Percentiles rank a stretch among this genome's conserved stretches.
phyloP scores from a whole-genome alignment of 1,139 yeast species.

The Protomyces lactucae-debilis region DNA sequence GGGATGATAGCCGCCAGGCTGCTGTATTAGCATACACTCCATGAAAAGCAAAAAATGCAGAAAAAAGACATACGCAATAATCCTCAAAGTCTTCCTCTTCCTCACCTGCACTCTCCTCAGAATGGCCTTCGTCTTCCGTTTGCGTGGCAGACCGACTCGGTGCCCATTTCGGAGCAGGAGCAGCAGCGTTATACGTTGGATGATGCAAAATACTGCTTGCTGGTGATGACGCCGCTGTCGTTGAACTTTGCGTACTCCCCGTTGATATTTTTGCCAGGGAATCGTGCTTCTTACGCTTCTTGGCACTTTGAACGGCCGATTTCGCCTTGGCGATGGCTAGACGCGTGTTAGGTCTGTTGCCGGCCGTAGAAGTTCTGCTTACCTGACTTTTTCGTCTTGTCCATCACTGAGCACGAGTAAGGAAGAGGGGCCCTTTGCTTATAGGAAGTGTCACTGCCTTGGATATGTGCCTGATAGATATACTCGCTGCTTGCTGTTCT shows the following conservation, averaged over 20 bases:
- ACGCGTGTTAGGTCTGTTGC: too few species aligned
- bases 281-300: conserved; percentile 23
- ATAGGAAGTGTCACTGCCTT: too few species aligned
- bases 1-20: conserved; percentile 83
- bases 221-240: neutral
- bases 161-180: neutral
- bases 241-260: neutral
- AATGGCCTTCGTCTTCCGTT: neutral
- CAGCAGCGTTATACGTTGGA: neutral
- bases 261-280: neutral
- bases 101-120: conserved; percentile 13
- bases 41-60: conserved; percentile 28
- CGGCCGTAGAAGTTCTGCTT: neutral
- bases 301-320: conserved; percentile 21
- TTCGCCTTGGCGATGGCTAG: conserved; percentile 22
- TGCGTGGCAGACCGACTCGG: conserved; percentile 15
- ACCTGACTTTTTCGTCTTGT: conserved; percentile 15
- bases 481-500: too few species aligned
- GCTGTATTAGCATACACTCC: conserved; percentile 51
- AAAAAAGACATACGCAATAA: conserved; percentile 1
- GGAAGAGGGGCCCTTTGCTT: too few species aligned
- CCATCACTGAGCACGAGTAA: neutral
- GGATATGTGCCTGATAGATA: too few species aligned
- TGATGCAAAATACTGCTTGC: neutral
- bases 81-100: conserved; percentile 25